phyloP scores from a whole-genome alignment of 306 rosid genomes.

The Quercus engelmannii region DNA sequence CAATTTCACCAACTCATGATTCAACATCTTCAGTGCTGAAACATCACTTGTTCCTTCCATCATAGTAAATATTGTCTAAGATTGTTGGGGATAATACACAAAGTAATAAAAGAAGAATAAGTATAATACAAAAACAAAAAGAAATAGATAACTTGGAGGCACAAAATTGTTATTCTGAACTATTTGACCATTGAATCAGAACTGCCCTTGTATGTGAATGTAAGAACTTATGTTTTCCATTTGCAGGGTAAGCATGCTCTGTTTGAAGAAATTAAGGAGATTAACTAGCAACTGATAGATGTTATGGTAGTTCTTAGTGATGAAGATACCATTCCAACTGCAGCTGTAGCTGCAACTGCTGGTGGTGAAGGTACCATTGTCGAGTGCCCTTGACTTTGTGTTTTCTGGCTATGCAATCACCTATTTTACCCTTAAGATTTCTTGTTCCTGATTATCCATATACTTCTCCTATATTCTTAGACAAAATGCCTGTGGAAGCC shows the following conservation, averaged over 20 bases:
- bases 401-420: conserved; percentile 24
- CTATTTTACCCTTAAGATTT: conserved; percentile 28
- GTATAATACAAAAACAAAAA: no score
- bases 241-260: conserved; percentile 28
- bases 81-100: no score
- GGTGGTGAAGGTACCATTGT: conserved; percentile 25
- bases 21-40: no score
- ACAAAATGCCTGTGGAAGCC: conserved; percentile 16
- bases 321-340: conserved; percentile 13
- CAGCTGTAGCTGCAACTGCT: neutral
- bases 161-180: no score
- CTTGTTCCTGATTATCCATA: conserved; percentile 39
- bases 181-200: neutral
- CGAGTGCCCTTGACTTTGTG: conserved; percentile 2
- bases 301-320: conserved; percentile 24
- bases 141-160: no score
- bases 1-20: no score
- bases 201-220: neutral
- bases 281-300: conserved; percentile 29
- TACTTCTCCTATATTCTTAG: conserved; percentile 23
- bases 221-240: neutral
- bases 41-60: no score
- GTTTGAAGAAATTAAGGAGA: conserved; percentile 33
- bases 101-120: no score
- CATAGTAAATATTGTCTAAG: no score